These are phyloP conservation scores for Apiospora kogelbergensis DNA, from an alignment of 2,329 filamentous ascomycete species.

Conservation along the genomic window DNA sequence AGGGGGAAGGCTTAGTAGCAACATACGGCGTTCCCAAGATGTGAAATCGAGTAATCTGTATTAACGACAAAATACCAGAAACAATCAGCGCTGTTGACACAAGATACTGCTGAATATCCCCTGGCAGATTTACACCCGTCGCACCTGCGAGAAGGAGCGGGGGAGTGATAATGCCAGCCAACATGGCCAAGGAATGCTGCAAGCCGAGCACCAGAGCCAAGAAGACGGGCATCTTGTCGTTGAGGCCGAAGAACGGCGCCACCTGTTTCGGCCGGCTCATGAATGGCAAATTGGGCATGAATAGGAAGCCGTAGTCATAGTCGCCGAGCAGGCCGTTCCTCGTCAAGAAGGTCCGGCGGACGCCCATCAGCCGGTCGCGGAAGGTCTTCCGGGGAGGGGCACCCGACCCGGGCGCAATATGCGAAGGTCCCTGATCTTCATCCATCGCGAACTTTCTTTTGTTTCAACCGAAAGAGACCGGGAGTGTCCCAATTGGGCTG, in stretches of 20 bases:
- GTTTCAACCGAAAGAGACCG: too few species aligned
- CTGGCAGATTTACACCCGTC: conserved; percentile 62
- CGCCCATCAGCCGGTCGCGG: conserved; percentile 27
- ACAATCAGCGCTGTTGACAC: conserved; percentile 79
- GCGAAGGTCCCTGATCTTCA: conserved; percentile 53
- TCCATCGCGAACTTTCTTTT: conserved; percentile 46
- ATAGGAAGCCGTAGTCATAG: conserved; percentile 90
- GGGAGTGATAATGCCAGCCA: conserved; percentile 74
- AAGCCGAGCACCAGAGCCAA: conserved; percentile 74
- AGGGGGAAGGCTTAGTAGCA: neutral
- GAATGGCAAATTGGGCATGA: conserved; percentile 80
- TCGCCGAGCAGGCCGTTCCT: conserved; percentile 76
- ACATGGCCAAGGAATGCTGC: conserved; percentile 78
- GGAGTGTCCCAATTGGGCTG: neutral
- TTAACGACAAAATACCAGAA: conserved; percentile 69
- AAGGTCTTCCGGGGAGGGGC: conserved; percentile 30
- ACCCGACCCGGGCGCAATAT: conserved; percentile 43
- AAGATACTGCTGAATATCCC: conserved; percentile 68
- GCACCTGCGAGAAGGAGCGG: conserved; percentile 68
- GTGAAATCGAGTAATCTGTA: conserved; percentile 78
- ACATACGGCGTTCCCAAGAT: conserved; percentile 63
- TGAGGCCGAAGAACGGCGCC: conserved; percentile 83
- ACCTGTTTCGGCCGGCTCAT: conserved; percentile 59
- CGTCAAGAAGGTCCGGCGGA: conserved; percentile 49
- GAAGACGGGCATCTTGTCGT: conserved; percentile 75